Evolutionary conservation across 257 asterid species (phyloP), one percentile per base, ranked within the genome.

Genomic region (Nicotiana otophora): DNA sequence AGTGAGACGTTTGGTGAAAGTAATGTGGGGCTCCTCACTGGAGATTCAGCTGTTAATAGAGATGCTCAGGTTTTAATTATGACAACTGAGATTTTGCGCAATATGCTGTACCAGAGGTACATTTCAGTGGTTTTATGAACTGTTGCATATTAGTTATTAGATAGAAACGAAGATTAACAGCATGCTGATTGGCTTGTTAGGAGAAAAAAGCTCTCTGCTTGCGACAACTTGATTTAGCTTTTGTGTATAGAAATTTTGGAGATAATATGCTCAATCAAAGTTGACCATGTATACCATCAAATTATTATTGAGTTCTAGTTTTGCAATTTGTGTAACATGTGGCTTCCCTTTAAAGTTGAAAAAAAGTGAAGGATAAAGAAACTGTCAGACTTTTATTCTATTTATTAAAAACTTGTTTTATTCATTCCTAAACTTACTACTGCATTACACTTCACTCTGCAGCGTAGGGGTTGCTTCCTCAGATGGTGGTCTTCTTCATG

Each of bases 1-100:
- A 96, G 99, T 42, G 98, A 93, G 86, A 82, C 97, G 82, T 96
- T 96, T 86, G 98, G 98, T 86, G 97, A 96, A 84, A 81, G 90
- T 86, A 93, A 92, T 88, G 97, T 96, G 83, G 99, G 99, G 76
- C 98, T 96, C 84, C 94, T 96, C 60, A 93, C 99, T 70, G 99
- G 98, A 82, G 99, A 96, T 91, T 92, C 99, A 84, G 97, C 96
- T 72, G 93, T 96, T 65, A 96, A 96, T 84, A 94, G 86, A 92
- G 99, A 96, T 90, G 99, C 98, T 84, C 98, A 88, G 83, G 88
- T 96, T 87, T 86, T 94, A 87, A 94, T 96, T 65, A 96, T 96
- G 99, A 96, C 98, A 42, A 93, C 99, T 17, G 99, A 96, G 92
- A 96, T 96, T 85, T 89, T 96, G 88, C 98, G 98, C 82, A 96